A percentile compares a stretch with the other conserved stretches of the same genome.
Evolutionary conservation across 805 yeast species (phyloP).

Genomic region (Saccharomycopsis sp.): DNA sequence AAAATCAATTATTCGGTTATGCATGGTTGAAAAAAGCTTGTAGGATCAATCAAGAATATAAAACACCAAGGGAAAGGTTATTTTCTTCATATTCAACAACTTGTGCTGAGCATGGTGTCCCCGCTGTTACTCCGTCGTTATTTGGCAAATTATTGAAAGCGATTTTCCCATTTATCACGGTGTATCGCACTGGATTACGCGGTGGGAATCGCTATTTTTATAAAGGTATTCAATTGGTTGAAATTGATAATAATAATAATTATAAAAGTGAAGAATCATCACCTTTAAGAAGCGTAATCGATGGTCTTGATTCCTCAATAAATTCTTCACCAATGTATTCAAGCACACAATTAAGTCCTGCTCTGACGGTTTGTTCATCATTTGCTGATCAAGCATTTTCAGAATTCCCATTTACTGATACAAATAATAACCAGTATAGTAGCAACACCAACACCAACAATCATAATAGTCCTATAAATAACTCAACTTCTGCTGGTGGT

Average conservation of each 20-base stretch:
- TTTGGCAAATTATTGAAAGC: slow-evolving; percentile 67
- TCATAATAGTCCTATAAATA: not conserved
- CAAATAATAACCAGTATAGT: no score
- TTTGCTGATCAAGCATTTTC: not conserved
- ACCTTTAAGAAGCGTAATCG: slow-evolving; percentile 15
- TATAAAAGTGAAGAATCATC: slow-evolving; percentile 14
- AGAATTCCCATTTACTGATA: not conserved
- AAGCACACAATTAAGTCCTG: slow-evolving; percentile 16
- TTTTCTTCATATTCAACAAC: slow-evolving; percentile 57
- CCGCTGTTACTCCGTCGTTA: slow-evolving; percentile 66
- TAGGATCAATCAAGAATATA: slow-evolving; percentile 40
- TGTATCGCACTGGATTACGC: slow-evolving; percentile 69
- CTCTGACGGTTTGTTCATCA: slow-evolving; percentile 1
- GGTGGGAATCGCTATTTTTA: slow-evolving; percentile 79
- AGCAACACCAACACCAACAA: not conserved
- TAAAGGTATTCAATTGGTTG: slow-evolving; percentile 57
- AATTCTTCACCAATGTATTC: slow-evolving; percentile 10
- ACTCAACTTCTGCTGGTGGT: slow-evolving; percentile 1
- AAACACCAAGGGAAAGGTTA: slow-evolving; percentile 59
- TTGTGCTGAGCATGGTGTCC: slow-evolving; percentile 47
- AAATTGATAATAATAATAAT: slow-evolving; percentile 24
- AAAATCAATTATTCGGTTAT: slow-evolving; percentile 68
- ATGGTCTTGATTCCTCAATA: slow-evolving; percentile 3
- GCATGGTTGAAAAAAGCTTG: slow-evolving; percentile 70
- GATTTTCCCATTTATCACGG: slow-evolving; percentile 55